Conservation (phyloP, 1,284 basidiomycete species). For the Retiboletus flavoniger region DNA sequence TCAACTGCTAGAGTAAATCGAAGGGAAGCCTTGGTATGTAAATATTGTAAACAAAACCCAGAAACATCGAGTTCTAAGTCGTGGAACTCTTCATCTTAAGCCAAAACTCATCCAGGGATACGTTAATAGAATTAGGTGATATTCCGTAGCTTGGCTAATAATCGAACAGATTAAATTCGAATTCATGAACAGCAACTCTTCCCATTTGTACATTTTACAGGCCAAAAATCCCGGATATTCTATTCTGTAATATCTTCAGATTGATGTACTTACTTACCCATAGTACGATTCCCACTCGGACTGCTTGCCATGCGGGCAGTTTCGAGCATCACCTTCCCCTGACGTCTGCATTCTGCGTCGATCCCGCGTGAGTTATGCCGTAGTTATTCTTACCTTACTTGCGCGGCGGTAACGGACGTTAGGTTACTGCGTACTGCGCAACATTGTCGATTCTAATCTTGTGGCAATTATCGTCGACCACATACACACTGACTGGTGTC, state of each 20-base stretch:
- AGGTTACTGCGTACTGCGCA: background rate
- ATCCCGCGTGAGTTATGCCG: conserved; percentile 6
- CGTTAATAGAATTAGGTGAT: no score
- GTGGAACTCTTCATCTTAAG: background rate
- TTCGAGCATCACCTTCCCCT: background rate
- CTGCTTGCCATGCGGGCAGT: background rate
- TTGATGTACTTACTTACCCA: background rate
- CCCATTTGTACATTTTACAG: background rate
- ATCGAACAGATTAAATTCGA: background rate
- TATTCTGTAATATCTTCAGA: background rate
- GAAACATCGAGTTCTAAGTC: background rate
- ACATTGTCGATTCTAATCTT: background rate
- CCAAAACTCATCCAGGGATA: background rate
- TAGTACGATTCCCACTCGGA: background rate
- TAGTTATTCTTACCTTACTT: conserved; percentile 1
- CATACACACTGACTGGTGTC: background rate
- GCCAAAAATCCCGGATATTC: background rate
- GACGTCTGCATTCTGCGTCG: conserved; percentile 1
- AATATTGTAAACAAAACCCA: background rate
- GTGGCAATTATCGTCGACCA: background rate
- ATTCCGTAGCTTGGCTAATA: no score
- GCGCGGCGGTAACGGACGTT: background rate
- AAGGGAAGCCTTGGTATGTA: background rate
- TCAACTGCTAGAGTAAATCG: background rate
- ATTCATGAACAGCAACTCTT: background rate